phyloP scores from a whole-genome alignment of 768 basidiomycete species.

The Strobilomyces confusus region DNA sequence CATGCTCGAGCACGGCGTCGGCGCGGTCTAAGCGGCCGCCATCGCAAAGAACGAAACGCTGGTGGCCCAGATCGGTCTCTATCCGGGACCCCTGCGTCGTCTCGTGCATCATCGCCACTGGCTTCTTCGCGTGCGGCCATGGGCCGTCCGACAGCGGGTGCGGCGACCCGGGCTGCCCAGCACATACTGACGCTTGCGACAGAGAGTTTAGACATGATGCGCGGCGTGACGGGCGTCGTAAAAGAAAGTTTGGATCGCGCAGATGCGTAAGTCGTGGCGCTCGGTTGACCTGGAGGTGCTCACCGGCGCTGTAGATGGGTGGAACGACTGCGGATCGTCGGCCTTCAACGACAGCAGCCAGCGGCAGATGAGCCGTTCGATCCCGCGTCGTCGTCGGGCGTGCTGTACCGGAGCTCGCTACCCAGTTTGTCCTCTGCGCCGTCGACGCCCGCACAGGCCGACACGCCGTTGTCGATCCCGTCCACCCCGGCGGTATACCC shows the following conservation, averaged over 20 bases:
- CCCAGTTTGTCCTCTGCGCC: constrained; percentile 30
- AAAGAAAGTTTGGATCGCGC: constrained; percentile 85
- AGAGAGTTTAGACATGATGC: constrained; percentile 92
- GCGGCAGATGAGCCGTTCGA: constrained; percentile 17
- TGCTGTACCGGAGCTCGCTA: constrained; percentile 16
- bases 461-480: constrained; percentile 27
- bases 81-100: constrained; percentile 31
- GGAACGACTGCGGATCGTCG: constrained; percentile 71
- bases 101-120: constrained; percentile 34
- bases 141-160: constrained; percentile 39
- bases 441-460: constrained; percentile 27
- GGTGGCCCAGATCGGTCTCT: constrained; percentile 31
- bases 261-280: constrained; percentile 59
- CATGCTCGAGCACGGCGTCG: constrained; percentile 84
- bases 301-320: constrained; percentile 58
- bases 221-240: constrained; percentile 82
- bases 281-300: not conserved
- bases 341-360: constrained; percentile 56
- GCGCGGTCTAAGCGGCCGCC: constrained; percentile 14
- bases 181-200: constrained; percentile 79
- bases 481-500: constrained; percentile 27
- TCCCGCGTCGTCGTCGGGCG: constrained; percentile 2
- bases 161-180: constrained; percentile 73
- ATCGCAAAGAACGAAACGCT: constrained; percentile 38
- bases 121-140: constrained; percentile 22